Percentiles rank a stretch among this genome's conserved stretches.
These are phyloP conservation scores for Vicia sativa DNA, from an alignment of 306 rosid species.

Conservation along the genomic window DNA sequence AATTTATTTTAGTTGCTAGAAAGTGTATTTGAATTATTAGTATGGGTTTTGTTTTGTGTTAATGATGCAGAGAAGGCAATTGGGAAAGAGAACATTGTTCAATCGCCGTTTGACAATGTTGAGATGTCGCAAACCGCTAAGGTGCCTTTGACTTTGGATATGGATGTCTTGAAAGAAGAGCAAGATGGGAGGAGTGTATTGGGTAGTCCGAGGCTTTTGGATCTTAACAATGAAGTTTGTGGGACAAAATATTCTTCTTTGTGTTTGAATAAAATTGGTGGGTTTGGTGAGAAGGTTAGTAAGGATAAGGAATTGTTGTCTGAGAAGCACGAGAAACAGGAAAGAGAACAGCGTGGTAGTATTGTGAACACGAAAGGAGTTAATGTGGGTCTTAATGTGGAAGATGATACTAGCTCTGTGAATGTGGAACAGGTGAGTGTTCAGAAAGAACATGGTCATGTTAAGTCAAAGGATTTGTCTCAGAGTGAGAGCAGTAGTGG, in stretches of 20 bases:
- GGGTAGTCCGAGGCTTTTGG: constrained; percentile 40
- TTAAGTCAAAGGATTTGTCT: constrained; percentile 65
- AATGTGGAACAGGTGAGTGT: constrained; percentile 45
- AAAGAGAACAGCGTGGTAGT: constrained; percentile 19
- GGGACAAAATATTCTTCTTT: constrained; percentile 39
- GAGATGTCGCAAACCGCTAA: constrained; percentile 53
- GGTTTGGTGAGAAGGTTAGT: constrained; percentile 41
- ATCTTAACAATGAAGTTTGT: constrained; percentile 59
- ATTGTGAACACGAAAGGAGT: constrained; percentile 49
- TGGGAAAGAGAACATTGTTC: constrained; percentile 46
- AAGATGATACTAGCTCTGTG: constrained; percentile 60
- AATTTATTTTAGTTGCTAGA: neutral
- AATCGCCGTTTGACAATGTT: constrained; percentile 39
- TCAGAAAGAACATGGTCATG: constrained; percentile 41
- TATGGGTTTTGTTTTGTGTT: neutral
- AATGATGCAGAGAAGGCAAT: constrained; percentile 46
- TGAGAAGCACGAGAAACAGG: constrained; percentile 48
- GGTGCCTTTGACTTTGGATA: constrained; percentile 44
- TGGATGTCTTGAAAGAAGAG: constrained; percentile 47
- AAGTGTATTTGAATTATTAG: neutral
- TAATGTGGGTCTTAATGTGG: constrained; percentile 70
- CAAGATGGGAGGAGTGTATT: constrained; percentile 35
- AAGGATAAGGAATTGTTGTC: constrained; percentile 28
- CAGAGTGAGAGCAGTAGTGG: constrained; percentile 86
- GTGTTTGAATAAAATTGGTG: constrained; percentile 26